A percentile compares a stretch with the other conserved stretches of the same genome.
Evolutionary conservation across 345 rosid genomes (phyloP).

Genomic region (Stellera chamaejasme): DNA sequence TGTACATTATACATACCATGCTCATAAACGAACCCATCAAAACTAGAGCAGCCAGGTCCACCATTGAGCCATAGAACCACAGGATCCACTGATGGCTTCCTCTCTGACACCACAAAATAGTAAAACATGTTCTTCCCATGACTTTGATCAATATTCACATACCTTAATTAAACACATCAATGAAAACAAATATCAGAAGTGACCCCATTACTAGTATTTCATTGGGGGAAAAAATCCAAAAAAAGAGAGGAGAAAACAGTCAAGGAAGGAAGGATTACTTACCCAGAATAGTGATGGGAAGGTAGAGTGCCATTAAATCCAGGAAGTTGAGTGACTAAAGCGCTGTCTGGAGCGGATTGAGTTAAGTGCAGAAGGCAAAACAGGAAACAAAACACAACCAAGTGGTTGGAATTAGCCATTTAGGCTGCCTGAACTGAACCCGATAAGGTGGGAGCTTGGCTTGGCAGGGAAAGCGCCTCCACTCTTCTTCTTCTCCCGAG

Average conservation of each 20-base stretch:
- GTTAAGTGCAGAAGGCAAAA: conserved; percentile 12
- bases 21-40: conserved; percentile 82
- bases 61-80: conserved; percentile 95
- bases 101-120: conserved; percentile 72
- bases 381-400: conserved; percentile 12
- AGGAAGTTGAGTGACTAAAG: conserved; percentile 54
- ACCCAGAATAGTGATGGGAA: conserved; percentile 91
- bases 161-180: conserved; percentile 36
- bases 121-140: conserved; percentile 56
- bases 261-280: conserved; percentile 2
- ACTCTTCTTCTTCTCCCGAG: too few species aligned
- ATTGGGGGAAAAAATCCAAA: neutral
- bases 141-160: conserved; percentile 48
- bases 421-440: neutral
- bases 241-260: neutral
- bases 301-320: conserved; percentile 58
- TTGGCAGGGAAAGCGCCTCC: too few species aligned
- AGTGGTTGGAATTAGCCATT: conserved; percentile 20
- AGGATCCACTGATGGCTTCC: conserved; percentile 61
- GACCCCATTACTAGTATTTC: neutral
- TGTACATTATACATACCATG: conserved; percentile 37
- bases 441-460: too few species aligned
- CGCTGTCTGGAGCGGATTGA: conserved; percentile 46
- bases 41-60: conserved; percentile 98
- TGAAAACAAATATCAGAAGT: conserved; percentile 2